Base-by-base conservation (phyloP, 2,329 filamentous ascomycete genomes). In the Cercospora nicotianae region DNA sequence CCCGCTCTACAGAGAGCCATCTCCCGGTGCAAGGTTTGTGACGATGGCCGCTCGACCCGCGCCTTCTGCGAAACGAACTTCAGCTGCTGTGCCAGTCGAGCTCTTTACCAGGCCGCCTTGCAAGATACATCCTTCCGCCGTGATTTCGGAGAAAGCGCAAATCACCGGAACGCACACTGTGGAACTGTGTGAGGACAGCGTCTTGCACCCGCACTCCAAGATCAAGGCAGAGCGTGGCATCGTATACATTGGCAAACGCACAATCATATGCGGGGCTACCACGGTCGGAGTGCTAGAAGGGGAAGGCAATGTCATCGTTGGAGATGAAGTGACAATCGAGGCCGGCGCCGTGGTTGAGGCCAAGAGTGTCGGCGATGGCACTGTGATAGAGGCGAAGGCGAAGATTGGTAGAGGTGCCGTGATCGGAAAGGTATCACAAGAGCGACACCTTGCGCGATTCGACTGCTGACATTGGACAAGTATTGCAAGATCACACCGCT, bases 161-260 rank as follows among this genome's bases (percentile, higher is more conserved):
- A 75, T 84, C 18, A 87, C 80, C n/a, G 95, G 95, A 71, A 89
- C 87, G 2, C 87, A 96, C 77, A 89, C 88, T 1, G 92, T 99
- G 70, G 90, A 88, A 55, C 88, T 98, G 70, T 90, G 90, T 66
- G 85, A 91, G 26, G 89, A 93, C 75, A 90, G 88, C 3, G 87
- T 97, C 6, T 81, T 99, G n/a, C 94, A 98, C 75, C 94, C 95
- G 1, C 91, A 94, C 60, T 87, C 90, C 16, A 89, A 76, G 61
- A 76, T 84, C 31, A 78, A 77, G 42, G 81, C 82, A 45, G 76
- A 78, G 1, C 64, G 78, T 18, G 81, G 80, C n/a, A 78, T 79
- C 1, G 80, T 84, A 1, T 77, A 77, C 18, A 75, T 85, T 7
- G 82, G 81, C 0, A 77, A 79, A 53, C 79, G 80, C 28, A 95